Evolutionary conservation across 306 rosid species (phyloP), one percentile per base, ranked within the genome.

Genomic region (Calophaca sinica): DNA sequence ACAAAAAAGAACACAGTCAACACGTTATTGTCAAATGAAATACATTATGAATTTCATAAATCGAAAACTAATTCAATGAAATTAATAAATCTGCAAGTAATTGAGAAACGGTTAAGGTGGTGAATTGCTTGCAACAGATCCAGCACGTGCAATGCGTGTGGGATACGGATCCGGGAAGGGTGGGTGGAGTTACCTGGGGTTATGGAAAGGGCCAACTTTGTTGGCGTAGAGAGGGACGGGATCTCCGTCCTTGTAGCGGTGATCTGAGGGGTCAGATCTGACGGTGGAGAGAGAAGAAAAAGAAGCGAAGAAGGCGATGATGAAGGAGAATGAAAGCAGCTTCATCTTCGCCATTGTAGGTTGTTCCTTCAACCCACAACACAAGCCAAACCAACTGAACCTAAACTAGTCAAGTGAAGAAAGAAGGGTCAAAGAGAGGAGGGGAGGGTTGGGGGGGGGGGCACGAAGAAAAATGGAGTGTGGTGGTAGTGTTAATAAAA

Each of bases 181-280:
- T 36, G 36, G 11, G 20, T 14, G 6, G 4, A 31, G 4, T 20
- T 68, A 86, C 89, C 89, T 86, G 8, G 89, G 89, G 59, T 86
- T 86, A 51, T 86, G 89, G 59, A 86, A 86, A 20, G 89, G 89
- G 31, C 89, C 89, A 15, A 86, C 89, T 50, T 86, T 86, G 72
- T 86, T 86, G 44, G 87, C 87, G 46, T 65, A 86, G 5, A 86
- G 89, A 45, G 89, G 89, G 14, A 86, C 89, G 31, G 31, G 10
- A 8, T 86, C 87, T 26, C 87, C 86, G 2, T 74, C 82, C 14
- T 80, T 80, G 82, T 69, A 86, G 0, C 85, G 85, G 72, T 86
- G 87, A 78, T 86, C 80, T 4, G 89, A 86, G 6, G 87, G 46
- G 45, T 80, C 89, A 62, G 89, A 86, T 74, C 87, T 83, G 58